Percentiles rank a stretch among this genome's conserved stretches.
Conservation (phyloP, 2,329 filamentous ascomycete genomes). For the Colletotrichum abscissum region DNA sequence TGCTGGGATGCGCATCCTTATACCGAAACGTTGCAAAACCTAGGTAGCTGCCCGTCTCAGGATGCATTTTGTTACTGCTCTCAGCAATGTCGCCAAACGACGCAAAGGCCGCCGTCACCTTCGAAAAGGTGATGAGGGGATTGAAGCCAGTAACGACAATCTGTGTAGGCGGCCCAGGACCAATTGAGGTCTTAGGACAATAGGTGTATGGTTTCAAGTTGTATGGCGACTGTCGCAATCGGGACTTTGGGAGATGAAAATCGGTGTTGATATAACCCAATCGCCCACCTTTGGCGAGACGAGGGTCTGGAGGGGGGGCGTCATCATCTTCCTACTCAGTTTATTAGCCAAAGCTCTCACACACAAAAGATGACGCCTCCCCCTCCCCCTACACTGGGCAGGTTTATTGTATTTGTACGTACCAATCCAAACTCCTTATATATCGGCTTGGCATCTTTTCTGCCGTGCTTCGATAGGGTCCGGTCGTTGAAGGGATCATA, state of each 20-base stretch:
- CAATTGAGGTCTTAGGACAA: slow-evolving; percentile 85
- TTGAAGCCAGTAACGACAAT: slow-evolving; percentile 98
- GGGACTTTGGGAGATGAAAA: slow-evolving; percentile 77
- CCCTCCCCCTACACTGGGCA: slow-evolving; percentile 59
- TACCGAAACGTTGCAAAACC: slow-evolving; percentile 94
- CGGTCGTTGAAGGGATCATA: slow-evolving; percentile 70
- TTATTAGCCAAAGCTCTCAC: slow-evolving; percentile 68
- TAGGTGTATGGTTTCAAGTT: slow-evolving; percentile 84
- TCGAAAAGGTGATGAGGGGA: slow-evolving; percentile 83
- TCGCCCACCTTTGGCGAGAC: slow-evolving; percentile 76
- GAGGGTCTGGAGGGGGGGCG: slow-evolving; percentile 83
- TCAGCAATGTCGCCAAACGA: slow-evolving; percentile 89
- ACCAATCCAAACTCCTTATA: slow-evolving; percentile 75
- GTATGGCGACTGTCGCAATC: slow-evolving; percentile 79
- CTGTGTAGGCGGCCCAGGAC: slow-evolving; percentile 88
- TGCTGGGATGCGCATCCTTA: slow-evolving; percentile 73
- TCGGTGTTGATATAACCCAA: slow-evolving; percentile 76
- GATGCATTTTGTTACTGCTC: slow-evolving; percentile 94
- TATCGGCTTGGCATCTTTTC: slow-evolving; percentile 68
- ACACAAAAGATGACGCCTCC: slow-evolving; percentile 72
- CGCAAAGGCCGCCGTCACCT: slow-evolving; percentile 80
- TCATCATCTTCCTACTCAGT: slow-evolving; percentile 83
- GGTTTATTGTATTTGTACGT: slow-evolving; percentile 64
- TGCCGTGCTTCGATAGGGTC: slow-evolving; percentile 60
- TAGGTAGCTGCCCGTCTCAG: slow-evolving; percentile 91